Percentiles rank a stretch among this genome's conserved stretches.
Conservation (phyloP, 805 yeast genomes). For the Ogataea populi-albae region DNA sequence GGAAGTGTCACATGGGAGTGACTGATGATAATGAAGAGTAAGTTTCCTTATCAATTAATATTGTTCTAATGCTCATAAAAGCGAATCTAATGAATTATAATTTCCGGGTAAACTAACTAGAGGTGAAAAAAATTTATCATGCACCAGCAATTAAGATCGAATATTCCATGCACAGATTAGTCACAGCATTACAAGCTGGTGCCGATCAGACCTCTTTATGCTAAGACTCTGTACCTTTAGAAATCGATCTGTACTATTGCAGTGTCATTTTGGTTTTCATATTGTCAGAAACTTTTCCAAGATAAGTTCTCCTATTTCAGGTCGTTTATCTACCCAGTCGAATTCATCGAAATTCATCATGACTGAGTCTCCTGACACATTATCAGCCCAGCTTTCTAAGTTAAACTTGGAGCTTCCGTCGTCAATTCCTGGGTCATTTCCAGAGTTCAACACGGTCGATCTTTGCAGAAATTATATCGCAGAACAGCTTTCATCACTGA, state of each 20-base stretch:
- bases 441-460: slow-evolving; percentile 79
- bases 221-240: neutral
- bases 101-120: too few relatives aligned
- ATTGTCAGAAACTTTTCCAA: neutral
- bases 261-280: neutral
- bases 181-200: too few relatives aligned
- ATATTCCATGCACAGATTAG: too few relatives aligned
- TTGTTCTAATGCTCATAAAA: slow-evolving; percentile 7
- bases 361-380: slow-evolving; percentile 25
- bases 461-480: slow-evolving; percentile 87
- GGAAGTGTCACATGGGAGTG: slow-evolving; percentile 61
- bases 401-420: slow-evolving; percentile 39
- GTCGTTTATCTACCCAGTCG: too few relatives aligned
- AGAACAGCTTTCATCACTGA: slow-evolving; percentile 65
- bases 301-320: too few relatives aligned
- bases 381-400: slow-evolving; percentile 24
- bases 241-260: neutral
- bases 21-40: slow-evolving; percentile 36
- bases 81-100: too few relatives aligned
- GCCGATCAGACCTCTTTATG: too few relatives aligned
- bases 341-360: too few relatives aligned
- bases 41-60: neutral
- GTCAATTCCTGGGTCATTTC: slow-evolving; percentile 57
- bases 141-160: too few relatives aligned
- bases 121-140: too few relatives aligned